Evolutionary conservation across 306 rosid species (phyloP), one percentile per base, ranked within the genome.

Genomic region (Gillenia trifoliata): DNA sequence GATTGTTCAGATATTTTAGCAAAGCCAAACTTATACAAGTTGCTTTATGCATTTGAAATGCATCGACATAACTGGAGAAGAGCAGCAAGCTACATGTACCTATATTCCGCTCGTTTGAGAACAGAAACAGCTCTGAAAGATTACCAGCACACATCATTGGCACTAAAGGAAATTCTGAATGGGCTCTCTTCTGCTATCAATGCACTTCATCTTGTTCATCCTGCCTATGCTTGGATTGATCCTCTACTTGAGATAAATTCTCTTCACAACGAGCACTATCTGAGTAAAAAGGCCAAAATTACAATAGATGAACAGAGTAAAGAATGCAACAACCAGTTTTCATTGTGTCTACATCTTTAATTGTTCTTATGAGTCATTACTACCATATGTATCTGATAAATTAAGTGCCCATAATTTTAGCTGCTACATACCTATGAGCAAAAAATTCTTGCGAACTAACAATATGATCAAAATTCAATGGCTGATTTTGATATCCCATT

Each of bases 21-120:
- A 13, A 88, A 86, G 86, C 98, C 98, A 45, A 94, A 89, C 87
- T 83, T 90, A 83, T 94, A 90, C 73, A 94, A 94, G 87, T 83
- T 94, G 89, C 96, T 94, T 41, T 94, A 91, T 90, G 82, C 96
- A 33, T 90, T 91, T 86, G 96, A 89, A 91, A 85, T 87, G 85
- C 89, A 90, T 81, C 93, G 75, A 73, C 94, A 94, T 84, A 91
- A 90, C 79, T 91, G 98, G 98, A 89, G 90, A 71, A 88, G 76
- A 59, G 98, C 97, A 72, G 97, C 97, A 36, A 87, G 79, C 64
- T 94, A 88, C 85, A 86, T 94, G 36, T 94, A 91, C 78, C 79
- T 87, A 74, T 91, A 91, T 82, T 83, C 91, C 49, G 68, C 89
- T 82, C 96, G 98, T 76, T 87, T 94, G 88, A 87, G 76, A 84